Base-by-base conservation (phyloP, 331 rosid genomes). In the Arachis monticola region DNA sequence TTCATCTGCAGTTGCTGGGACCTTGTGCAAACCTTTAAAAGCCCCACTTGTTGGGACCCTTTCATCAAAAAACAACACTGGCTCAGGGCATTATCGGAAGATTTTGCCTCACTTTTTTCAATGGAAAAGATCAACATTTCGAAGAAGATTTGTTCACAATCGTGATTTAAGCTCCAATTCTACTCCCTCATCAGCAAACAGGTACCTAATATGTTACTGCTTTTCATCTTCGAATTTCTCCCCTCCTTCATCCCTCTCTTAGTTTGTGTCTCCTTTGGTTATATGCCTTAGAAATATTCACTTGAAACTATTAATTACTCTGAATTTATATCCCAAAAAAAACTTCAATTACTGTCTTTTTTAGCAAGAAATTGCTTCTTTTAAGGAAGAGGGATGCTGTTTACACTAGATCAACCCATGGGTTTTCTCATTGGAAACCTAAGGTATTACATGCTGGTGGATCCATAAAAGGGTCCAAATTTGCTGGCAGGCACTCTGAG, bases 391-490 rank as follows among this genome's bases (percentile, higher is more conserved):
- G 96, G 90, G 93, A 92, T 79, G 81, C 97, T 73, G 85, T 95
- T 60, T 95, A 95, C 86, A 86, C 91, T 70, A 90, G 92, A 83
- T 95, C 99, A 17, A 87, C 70, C 72, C 85, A 87, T 73, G 99
- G 99, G 66, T 88, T 88, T 84, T 94, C 97, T 57, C 93, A 88
- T 44, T 78, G 91, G 81, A 95, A 92, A 82, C 88, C 89, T 85
- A 92, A 92, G 86, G 97, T 92, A 60, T 80, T 95, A 83, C 90
- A 97, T 79, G 89, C 90, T 81, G 99, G 92, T 13, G 96, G 97
- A 8, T 86, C 93, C 71, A 95, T 97, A 75, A 95, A 92, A 86
- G 92, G 99, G 97, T 95, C 97, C 75, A 90, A 92, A 85, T 95
- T 97, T 78, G 88, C 92, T 72, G 97, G 90, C 80, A 95, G 59